Conservation (phyloP, 2,329 filamentous ascomycete genomes). For the Sphaerulina vaccinii region DNA sequence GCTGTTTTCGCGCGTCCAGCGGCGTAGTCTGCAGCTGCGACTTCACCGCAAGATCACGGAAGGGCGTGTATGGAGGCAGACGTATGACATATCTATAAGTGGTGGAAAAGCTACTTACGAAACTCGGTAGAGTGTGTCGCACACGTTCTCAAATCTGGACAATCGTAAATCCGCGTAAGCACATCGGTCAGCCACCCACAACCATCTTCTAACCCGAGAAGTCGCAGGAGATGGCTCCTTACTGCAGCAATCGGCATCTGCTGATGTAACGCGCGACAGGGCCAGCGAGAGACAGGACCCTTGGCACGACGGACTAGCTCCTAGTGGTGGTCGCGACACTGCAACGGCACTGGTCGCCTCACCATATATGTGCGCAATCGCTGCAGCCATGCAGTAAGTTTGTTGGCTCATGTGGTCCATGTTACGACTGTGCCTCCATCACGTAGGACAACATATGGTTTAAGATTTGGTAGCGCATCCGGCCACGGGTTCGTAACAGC, state of each 20-base stretch:
- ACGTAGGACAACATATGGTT: constrained; percentile 18
- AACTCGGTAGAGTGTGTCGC: neutral
- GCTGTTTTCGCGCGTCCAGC: too few relatives aligned
- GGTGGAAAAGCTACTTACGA: too few relatives aligned
- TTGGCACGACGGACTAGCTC: neutral
- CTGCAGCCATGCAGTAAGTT: constrained; percentile 8
- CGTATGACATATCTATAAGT: neutral
- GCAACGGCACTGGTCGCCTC: constrained; percentile 8
- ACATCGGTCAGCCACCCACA: too few relatives aligned
- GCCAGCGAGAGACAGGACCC: neutral
- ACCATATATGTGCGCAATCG: neutral
- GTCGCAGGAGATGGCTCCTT: constrained; percentile 12
- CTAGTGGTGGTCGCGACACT: neutral
- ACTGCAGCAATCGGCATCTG: constrained; percentile 5
- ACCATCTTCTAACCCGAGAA: neutral
- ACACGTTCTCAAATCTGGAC: neutral
- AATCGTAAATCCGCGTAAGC: too few relatives aligned
- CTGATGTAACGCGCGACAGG: neutral
- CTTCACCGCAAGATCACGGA: too few relatives aligned
- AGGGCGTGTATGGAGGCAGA: too few relatives aligned
- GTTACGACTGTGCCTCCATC: constrained; percentile 8
- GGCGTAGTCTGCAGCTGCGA: too few relatives aligned
- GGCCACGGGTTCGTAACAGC: constrained; percentile 17
- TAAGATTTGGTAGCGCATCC: constrained; percentile 23
- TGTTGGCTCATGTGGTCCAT: constrained; percentile 17